Base-by-base conservation (phyloP, 345 rosid genomes). In the Rhodomyrtus tomentosa region DNA sequence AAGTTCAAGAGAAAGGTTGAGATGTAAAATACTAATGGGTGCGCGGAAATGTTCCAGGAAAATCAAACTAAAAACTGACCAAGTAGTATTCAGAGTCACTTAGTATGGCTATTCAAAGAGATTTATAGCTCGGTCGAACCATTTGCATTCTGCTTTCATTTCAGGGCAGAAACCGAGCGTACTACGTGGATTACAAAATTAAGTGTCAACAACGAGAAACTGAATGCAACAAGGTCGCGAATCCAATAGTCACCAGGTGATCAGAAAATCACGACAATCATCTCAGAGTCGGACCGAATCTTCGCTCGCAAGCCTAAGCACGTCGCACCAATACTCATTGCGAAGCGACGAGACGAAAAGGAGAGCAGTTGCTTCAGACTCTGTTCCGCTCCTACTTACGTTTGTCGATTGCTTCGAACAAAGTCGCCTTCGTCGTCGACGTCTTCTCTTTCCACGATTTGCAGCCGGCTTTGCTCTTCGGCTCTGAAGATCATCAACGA, bases 371-470 rank as follows among this genome's bases (percentile, higher is more conserved):
- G 73, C 38, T 36, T 29, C 50, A 15, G 10, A 6, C 73, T 59
- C 38, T 11, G 72, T 3, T 58, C 7, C 4, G 21, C 72, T 32
- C 4, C 0, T 3, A 21, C 50, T 11, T 72, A 82, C 87, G 81
- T 73, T 85, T 54, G 72, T 82, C 87, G 24, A 85, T 72, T 32
- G 82, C 16, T 52, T 73, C 87, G 72, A 85, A 73, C 82, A 85
- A 85, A 51, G 42, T 82, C 84, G 5, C 53, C 84, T 2, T 85
- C 84, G 16, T 45, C 76, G 25, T 72, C 82, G 45, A 85, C 72
- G 32, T 72, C 87, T 11, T 85, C 87, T 54, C 84, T 53, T 49
- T 85, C 87, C 68, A 73, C 56, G 55, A 85, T 81, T 81, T 85
- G 87, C 62, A 85, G 45, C 49, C 81, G 80, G 81, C 84, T 68